phyloP scores from a whole-genome alignment of 2,329 filamentous ascomycete species.

The Diaporthe sp. region DNA sequence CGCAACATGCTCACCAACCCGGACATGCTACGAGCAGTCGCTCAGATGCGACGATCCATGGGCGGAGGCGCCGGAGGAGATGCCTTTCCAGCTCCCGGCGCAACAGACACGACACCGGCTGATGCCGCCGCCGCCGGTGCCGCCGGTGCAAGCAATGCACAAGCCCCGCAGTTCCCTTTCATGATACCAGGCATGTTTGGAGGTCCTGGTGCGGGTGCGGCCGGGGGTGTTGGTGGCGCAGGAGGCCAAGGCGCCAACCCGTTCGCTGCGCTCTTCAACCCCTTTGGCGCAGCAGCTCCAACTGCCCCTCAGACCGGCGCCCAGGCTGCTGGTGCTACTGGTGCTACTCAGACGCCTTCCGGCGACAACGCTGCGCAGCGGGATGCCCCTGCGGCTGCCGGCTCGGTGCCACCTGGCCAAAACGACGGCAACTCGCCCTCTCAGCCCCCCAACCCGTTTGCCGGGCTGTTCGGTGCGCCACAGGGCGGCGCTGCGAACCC shows the following conservation, averaged over 20 bases:
- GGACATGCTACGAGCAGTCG: constrained; percentile 83
- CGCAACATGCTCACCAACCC: constrained; percentile 95
- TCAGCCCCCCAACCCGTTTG: constrained; percentile 75
- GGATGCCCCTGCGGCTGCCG: constrained; percentile 46
- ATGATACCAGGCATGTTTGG: constrained; percentile 51
- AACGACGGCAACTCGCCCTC: constrained; percentile 53
- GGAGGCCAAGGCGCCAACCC: constrained; percentile 52
- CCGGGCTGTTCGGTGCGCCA: constrained; percentile 70
- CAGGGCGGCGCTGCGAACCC: constrained; percentile 53
- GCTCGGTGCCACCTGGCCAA: constrained; percentile 43
- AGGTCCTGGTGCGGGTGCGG: constrained; percentile 44
- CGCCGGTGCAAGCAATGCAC: constrained; percentile 50
- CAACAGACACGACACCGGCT: constrained; percentile 86
- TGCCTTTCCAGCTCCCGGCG: constrained; percentile 90
- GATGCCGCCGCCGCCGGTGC: constrained; percentile 53
- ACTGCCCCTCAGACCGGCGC: constrained; percentile 49
- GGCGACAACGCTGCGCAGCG: constrained; percentile 40
- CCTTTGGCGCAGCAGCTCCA: constrained; percentile 52
- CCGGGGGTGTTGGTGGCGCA: constrained; percentile 30
- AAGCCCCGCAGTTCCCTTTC: constrained; percentile 48
- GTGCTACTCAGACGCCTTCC: constrained; percentile 43
- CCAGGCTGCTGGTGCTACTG: constrained; percentile 30
- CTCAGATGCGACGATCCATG: constrained; percentile 84
- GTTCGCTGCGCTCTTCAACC: constrained; percentile 57
- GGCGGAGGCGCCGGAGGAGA: constrained; percentile 64